phyloP scores from a whole-genome alignment of 441 rosid species.

The Biscutella laevigata region DNA sequence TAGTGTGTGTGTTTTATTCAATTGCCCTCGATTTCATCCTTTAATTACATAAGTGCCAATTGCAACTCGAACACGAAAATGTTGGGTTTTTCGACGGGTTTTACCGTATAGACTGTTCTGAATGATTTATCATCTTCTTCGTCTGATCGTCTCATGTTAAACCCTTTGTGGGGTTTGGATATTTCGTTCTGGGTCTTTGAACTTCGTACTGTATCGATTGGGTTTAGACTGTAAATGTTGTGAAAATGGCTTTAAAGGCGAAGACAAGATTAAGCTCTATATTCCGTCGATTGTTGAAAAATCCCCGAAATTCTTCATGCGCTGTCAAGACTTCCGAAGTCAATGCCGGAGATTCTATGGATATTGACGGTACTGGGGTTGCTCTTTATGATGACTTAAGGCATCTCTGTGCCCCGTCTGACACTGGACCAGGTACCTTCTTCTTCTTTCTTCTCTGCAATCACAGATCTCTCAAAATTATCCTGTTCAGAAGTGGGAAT shows the following conservation, averaged over 20 bases:
- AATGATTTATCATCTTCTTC: constrained; percentile 1
- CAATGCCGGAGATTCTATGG: not conserved
- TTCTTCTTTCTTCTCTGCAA: not conserved
- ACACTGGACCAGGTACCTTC: not conserved
- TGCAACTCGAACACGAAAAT: not conserved
- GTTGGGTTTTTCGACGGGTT: constrained; percentile 13
- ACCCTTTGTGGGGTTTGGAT: too few species aligned
- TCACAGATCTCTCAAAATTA: not conserved
- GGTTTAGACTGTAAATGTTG: not conserved
- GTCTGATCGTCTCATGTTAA: not conserved
- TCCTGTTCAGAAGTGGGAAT: not conserved
- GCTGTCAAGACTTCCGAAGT: not conserved
- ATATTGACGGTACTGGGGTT: not conserved
- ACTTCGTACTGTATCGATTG: not conserved
- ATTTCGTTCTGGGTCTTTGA: not conserved
- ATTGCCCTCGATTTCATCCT: not conserved
- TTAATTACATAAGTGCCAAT: constrained; percentile 15
- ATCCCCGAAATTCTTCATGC: not conserved
- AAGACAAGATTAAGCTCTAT: not conserved
- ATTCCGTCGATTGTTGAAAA: not conserved
- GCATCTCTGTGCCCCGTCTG: not conserved
- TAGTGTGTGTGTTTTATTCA: not conserved
- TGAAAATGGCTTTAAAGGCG: constrained; percentile 12
- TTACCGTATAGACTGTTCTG: not conserved
- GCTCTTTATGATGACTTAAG: not conserved